phyloP scores from a whole-genome alignment of 2,329 filamentous ascomycete species.

The Neonectria ditissima region DNA sequence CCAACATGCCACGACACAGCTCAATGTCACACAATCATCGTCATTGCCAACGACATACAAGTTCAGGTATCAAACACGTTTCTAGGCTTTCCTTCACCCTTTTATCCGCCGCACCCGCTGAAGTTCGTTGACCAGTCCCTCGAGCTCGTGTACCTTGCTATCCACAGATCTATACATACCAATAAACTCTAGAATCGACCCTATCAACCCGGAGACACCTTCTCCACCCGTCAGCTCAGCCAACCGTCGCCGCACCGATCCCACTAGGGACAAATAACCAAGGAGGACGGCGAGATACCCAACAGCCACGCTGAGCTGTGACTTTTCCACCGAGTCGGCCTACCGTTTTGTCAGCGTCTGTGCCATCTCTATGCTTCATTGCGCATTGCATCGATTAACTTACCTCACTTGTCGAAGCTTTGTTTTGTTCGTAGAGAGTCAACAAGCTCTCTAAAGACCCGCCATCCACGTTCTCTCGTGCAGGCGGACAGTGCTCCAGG shows the following conservation, averaged over 20 bases:
- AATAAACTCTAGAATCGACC: conserved; percentile 68
- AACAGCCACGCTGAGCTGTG: conserved; percentile 83
- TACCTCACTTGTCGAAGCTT: conserved; percentile 76
- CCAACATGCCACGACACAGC: background rate
- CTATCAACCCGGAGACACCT: conserved; percentile 60
- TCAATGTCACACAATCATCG: background rate
- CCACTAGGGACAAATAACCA: conserved; percentile 78
- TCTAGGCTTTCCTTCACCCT: conserved; percentile 15
- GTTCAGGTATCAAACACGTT: conserved; percentile 4
- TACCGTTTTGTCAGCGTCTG: conserved; percentile 47
- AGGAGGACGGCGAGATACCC: conserved; percentile 89
- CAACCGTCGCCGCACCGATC: conserved; percentile 58
- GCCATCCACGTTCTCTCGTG: conserved; percentile 58
- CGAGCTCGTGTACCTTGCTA: conserved; percentile 55
- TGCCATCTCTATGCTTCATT: background rate
- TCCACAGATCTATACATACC: conserved; percentile 63
- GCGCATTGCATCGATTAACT: conserved; percentile 44
- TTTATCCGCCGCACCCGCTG: conserved; percentile 38
- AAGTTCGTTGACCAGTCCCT: conserved; percentile 54
- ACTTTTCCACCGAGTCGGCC: conserved; percentile 79
- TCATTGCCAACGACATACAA: conserved; percentile 24
- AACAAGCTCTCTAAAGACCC: conserved; percentile 70
- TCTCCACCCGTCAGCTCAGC: conserved; percentile 55
- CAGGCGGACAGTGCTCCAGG: conserved; percentile 78
- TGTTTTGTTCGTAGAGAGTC: conserved; percentile 74